These are phyloP conservation scores for Aureobasidium sp. DNA, from an alignment of 2,329 filamentous ascomycete genomes.

Conservation along the genomic window DNA sequence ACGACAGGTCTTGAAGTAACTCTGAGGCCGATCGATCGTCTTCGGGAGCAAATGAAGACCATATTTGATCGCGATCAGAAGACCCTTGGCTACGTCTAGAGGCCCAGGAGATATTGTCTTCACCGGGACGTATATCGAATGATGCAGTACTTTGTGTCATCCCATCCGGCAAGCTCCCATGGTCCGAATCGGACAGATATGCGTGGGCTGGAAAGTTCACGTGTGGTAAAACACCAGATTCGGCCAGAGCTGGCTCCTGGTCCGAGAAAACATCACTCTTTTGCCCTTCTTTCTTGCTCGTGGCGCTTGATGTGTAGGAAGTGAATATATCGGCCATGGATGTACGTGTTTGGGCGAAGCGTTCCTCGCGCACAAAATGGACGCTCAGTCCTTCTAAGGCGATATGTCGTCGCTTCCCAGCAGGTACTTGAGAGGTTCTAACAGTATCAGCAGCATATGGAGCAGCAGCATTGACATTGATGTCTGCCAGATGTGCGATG, in stretches of 20 bases:
- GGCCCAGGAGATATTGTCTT: constrained; percentile 33
- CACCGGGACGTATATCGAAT: constrained; percentile 29
- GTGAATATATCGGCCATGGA: constrained; percentile 4
- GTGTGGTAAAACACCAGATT: constrained; percentile 7
- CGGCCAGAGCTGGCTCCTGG: not conserved
- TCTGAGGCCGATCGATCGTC: not conserved
- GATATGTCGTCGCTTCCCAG: not conserved
- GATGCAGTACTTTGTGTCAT: constrained; percentile 14
- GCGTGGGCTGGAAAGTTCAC: not conserved
- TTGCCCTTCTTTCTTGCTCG: not conserved
- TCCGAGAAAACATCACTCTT: not conserved
- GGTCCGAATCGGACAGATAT: not conserved
- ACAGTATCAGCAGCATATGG: not conserved
- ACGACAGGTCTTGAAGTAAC: not conserved
- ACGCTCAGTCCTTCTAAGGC: not conserved
- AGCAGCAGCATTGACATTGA: not conserved
- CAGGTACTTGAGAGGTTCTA: not conserved
- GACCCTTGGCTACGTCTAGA: constrained; percentile 25
- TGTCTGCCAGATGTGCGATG: not conserved
- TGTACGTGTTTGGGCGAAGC: not conserved
- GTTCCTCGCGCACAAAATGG: not conserved
- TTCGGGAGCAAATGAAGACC: constrained; percentile 11
- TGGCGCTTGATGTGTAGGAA: not conserved
- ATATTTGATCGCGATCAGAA: constrained; percentile 9
- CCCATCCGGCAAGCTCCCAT: not conserved